Evolutionary conservation across 768 basidiomycete species (phyloP), one percentile per base, ranked within the genome.

Genomic region (Lyophyllum semitale): DNA sequence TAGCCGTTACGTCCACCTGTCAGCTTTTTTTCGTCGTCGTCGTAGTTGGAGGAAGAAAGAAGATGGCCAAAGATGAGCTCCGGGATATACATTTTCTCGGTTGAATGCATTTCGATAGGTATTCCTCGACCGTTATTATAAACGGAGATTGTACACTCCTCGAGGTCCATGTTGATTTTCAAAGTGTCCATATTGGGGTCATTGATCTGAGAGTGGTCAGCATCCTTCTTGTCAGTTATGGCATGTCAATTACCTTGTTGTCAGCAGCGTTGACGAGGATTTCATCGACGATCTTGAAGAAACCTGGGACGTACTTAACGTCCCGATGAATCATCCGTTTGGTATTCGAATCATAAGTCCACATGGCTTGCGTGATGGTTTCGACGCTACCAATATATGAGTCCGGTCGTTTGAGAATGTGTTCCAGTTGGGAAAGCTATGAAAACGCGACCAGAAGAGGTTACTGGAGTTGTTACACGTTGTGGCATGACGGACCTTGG

Each of bases 231-330:
- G 4, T 6, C n/a, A 7, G 17, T 3, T 3, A 59, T 9, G 29
- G 30, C 27, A 18, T 43, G 9, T 8, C 8, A 70, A 78, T 53
- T 59, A 92, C 96, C 88, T 99, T 99, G 76, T 98, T 97, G 70
- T 99, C 97, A 3, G 97, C 97, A 20, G 97, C 97, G 71, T 99
- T 99, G 64, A 99, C 97, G 2, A 99, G 78, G 65, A 99, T 99
- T 75, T 99, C 97, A 66, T 99, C 97, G 13, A 99, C 89, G 65
- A 99, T 99, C 81, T 99, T 99, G 84, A 95, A 95, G 71, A 99
- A 96, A 50, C 95, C 97, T 0, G 97, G 97, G 2, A 98, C 95
- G 66, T 89, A 99, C 64, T 85, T 91, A 59, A 89, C 90, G 45
- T 87, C 94, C 65, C 88, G 81, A 64, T 85, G 72, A 1, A 84